Conservation (phyloP, 2,329 filamentous ascomycete genomes). For the Botrytis paeoniae region DNA sequence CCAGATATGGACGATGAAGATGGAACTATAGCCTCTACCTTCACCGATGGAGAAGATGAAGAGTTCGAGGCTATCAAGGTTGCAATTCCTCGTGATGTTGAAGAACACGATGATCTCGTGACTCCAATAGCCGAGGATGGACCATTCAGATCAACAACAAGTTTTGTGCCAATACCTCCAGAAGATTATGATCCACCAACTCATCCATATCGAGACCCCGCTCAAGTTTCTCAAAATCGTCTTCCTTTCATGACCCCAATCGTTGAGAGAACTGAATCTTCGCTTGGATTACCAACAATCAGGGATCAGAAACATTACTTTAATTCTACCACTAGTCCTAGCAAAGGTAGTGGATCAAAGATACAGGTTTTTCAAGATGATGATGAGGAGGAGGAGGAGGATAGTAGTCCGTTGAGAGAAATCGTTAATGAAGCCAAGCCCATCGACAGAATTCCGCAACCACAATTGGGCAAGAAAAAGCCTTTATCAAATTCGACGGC, state of each 20-base stretch:
- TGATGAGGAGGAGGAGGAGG: constrained; percentile 37
- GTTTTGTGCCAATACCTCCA: constrained; percentile 77
- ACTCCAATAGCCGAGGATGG: constrained; percentile 46
- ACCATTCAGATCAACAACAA: constrained; percentile 46
- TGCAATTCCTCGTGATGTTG: constrained; percentile 37
- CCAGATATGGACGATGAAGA: constrained; percentile 47
- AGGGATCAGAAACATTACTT: constrained; percentile 55
- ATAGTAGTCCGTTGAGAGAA: constrained; percentile 71
- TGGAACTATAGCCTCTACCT: constrained; percentile 42
- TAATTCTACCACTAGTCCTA: constrained; percentile 70
- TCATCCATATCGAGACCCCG: constrained; percentile 76
- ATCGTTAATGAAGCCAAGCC: constrained; percentile 53
- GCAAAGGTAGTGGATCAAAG: constrained; percentile 45
- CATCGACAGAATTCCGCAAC: constrained; percentile 49
- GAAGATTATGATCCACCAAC: constrained; percentile 82
- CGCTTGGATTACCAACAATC: constrained; percentile 65
- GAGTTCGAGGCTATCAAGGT: constrained; percentile 35
- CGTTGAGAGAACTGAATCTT: constrained; percentile 90
- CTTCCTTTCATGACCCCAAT: constrained; percentile 99
- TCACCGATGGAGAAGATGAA: constrained; percentile 40
- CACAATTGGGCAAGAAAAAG: constrained; percentile 47
- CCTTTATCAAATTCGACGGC: constrained; percentile 35
- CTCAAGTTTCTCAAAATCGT: constrained; percentile 79
- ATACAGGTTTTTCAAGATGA: constrained; percentile 32
- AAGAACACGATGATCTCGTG: constrained; percentile 41